Conservation (phyloP, 345 rosid species). For the Pugionium dolabratum region DNA sequence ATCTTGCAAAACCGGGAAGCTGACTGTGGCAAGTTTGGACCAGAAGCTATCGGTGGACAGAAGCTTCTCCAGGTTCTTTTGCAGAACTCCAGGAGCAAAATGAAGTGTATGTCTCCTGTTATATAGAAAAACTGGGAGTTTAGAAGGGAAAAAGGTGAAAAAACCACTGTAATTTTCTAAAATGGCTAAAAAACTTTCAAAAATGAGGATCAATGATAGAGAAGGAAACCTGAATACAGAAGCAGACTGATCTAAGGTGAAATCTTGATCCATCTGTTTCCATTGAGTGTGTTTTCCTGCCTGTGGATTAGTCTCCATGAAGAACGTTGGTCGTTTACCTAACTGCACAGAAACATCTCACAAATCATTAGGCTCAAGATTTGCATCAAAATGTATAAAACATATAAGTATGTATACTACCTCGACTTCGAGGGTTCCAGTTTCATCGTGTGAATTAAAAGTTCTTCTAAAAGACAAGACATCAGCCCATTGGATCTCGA, state of each 20-base stretch:
- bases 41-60: constrained; percentile 40
- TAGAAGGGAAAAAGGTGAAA: no score
- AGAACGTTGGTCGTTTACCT: constrained; percentile 41
- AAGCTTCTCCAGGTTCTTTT: constrained; percentile 52
- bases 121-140: background rate
- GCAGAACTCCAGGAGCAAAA: constrained; percentile 50
- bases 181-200: background rate
- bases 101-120: constrained; percentile 57
- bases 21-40: constrained; percentile 32
- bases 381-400: background rate
- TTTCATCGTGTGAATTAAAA: background rate
- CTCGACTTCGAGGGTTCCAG: constrained; percentile 43
- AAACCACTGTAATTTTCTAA: no score
- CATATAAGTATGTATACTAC: constrained; percentile 25
- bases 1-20: constrained; percentile 40
- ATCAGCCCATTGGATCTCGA: constrained; percentile 46
- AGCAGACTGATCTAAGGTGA: constrained; percentile 47
- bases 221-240: constrained; percentile 43
- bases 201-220: background rate
- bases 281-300: constrained; percentile 52
- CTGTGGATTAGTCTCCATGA: constrained; percentile 45
- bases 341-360: constrained; percentile 39
- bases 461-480: constrained; percentile 27
- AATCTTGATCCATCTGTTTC: constrained; percentile 41
- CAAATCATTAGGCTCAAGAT: constrained; percentile 3